Conservation (phyloP, 1,139 yeast genomes). For the Candida glucosophila region DNA sequence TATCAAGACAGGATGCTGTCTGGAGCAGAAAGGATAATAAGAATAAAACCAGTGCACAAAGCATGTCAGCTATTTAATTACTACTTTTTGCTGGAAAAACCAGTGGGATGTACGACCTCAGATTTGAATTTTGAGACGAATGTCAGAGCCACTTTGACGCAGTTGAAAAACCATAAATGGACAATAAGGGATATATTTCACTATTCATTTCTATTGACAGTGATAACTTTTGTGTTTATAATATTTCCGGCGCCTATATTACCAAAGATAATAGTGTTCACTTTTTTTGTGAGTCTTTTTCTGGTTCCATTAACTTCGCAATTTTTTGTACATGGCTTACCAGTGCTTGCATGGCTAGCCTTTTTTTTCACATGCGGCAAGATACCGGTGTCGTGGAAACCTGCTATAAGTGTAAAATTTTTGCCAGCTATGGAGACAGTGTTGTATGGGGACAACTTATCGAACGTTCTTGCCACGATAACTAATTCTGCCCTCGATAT, state of each 20-base stretch:
- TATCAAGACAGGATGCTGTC: too few species aligned
- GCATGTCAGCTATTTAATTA: slow-evolving; percentile 40
- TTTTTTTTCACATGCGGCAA: slow-evolving; percentile 73
- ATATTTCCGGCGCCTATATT: slow-evolving; percentile 45
- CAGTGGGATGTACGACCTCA: slow-evolving; percentile 44
- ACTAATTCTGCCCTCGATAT: slow-evolving; percentile 65
- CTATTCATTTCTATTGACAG: slow-evolving; percentile 39
- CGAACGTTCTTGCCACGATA: slow-evolving; percentile 74
- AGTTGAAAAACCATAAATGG: slow-evolving; percentile 43
- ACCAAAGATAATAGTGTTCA: slow-evolving; percentile 33
- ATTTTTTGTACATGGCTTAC: slow-evolving; percentile 78
- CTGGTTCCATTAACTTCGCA: slow-evolving; percentile 74
- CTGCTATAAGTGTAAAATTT: slow-evolving; percentile 83
- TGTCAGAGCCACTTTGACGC: slow-evolving; percentile 38
- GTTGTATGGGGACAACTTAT: slow-evolving; percentile 85
- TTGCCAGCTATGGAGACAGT: slow-evolving; percentile 93
- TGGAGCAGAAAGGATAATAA: slow-evolving; percentile 20
- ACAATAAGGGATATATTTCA: slow-evolving; percentile 39
- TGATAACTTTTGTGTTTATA: slow-evolving; percentile 43
- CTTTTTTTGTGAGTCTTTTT: slow-evolving; percentile 32
- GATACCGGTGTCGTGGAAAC: slow-evolving; percentile 72
- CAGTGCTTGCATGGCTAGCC: slow-evolving; percentile 82
- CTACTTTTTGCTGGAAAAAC: slow-evolving; percentile 53
- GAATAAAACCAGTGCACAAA: slow-evolving; percentile 26
- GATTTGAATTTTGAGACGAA: slow-evolving; percentile 55